Base-by-base conservation (phyloP, 768 basidiomycete species). In the Aureoboletus auriporus region DNA sequence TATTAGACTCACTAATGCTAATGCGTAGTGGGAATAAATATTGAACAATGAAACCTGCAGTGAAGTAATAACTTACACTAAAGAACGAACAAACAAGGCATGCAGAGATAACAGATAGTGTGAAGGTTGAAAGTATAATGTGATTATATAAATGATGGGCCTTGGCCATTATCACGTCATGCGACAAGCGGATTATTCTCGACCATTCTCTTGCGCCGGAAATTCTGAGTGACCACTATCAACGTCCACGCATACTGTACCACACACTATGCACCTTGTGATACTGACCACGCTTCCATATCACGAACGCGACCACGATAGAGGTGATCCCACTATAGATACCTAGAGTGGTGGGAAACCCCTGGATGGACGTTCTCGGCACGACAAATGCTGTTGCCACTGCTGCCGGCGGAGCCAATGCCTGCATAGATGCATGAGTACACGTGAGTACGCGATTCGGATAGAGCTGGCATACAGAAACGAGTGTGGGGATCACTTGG, bases 251-350 rank as follows among this genome's bases (percentile, higher is more conserved):
- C 10, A 33, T 13, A 13, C 10, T 13, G 13, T 12, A 12, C 10
- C 10, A n/a, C 89, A n/a, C n/a, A n/a, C n/a, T n/a, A n/a, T n/a
- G n/a, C n/a, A n/a, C n/a, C n/a, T n/a, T n/a, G n/a, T n/a, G 84
- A 63, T 90, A 90, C 68, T 85, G 87, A 23, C 89, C 82, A 40
- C 93, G 80, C 74, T 93, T 89, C 61, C 84, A 90, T 6, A 89
- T 91, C 54, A 93, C 90, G 65, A 91, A 71, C 43, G 79, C 84
- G 49, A 94, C 87, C 14, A 85, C 86, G 57, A 93, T 84, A 7
- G 86, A 85, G 29, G 89, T 89, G 50, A 95, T 84, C 53, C 89
- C 90, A 39, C 84, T 88, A 61, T 88, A 92, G 9, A 93, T 77
- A 44, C 85, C 87, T 37, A 93, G 75, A 54, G 91, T 91, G 54